Evolutionary conservation across 129 eudicot genomes (phyloP), one percentile per base, ranked within the genome.

Genomic region (Artemisia argyi): DNA sequence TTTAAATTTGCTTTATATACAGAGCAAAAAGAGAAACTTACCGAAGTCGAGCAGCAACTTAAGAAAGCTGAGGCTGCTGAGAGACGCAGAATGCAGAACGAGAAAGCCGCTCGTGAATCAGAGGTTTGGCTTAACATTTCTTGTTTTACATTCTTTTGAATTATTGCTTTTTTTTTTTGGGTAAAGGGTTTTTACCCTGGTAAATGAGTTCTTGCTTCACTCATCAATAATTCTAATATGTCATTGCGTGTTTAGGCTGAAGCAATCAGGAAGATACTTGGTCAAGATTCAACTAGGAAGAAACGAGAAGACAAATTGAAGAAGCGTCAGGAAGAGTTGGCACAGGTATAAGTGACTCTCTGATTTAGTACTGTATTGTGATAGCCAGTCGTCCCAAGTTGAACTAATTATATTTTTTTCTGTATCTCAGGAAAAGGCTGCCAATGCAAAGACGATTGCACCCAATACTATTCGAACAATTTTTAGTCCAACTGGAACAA

Each of bases 21-120:
- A 93, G 98, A 88, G 79, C 88, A 85, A 84, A 93, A 93, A 81
- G 96, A 90, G 86, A 79, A 90, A 55, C 95, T 94, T 19, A 71
- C 97, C 1, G 98, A 86, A 77, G 93, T 90, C 82, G 98, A 94
- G 78, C 97, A 84, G 81, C 98, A 90, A 75, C 79, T 94, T 71
- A 90, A 90, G 86, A 94, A 88, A 82, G 96, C 86, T 4, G 98
- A 94, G 81, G 96, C 97, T 82, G 97, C 97, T 71, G 87, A 94
- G 86, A 80, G 96, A 32, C 92, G 98, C 59, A 87, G 82, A 71
- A 61, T 87, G 76, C 98, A 94, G 79, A 88, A 85, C 61, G 97
- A 90, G 85, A 94, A 94, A 83, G 98, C 98, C 26, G 97, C 95
- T 66, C 85, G 91, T 59, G 97, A 94, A 73, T 83, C 91, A 19